phyloP scores from a whole-genome alignment of 805 yeast genomes.

The Schwanniomyces pseudopolymorphus region DNA sequence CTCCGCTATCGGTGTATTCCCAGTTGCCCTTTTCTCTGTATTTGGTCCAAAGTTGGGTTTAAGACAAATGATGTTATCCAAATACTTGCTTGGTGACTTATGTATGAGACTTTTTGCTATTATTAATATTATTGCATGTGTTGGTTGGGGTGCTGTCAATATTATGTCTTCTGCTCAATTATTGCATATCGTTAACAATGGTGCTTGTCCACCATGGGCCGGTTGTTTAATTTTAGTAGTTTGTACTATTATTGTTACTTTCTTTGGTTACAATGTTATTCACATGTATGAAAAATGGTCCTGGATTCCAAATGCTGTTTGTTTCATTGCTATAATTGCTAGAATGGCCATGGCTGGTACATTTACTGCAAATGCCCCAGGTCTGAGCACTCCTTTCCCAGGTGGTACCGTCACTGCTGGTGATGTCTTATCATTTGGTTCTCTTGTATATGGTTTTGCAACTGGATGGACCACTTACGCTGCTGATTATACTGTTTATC shows the following conservation, averaged over 20 bases:
- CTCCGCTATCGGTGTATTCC: constrained; percentile 65
- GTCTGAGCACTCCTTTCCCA: background rate
- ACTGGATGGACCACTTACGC: constrained; percentile 95
- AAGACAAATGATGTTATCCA: constrained; percentile 82
- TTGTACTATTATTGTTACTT: constrained; percentile 68
- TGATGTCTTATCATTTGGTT: constrained; percentile 74
- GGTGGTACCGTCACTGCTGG: constrained; percentile 74
- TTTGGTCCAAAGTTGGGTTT: constrained; percentile 85
- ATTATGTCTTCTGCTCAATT: constrained; percentile 87
- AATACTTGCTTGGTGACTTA: constrained; percentile 73
- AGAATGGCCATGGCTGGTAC: constrained; percentile 67
- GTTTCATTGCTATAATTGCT: constrained; percentile 76
- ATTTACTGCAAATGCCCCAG: constrained; percentile 42
- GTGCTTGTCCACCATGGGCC: constrained; percentile 81
- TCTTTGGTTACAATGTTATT: constrained; percentile 82
- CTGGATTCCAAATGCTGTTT: constrained; percentile 80
- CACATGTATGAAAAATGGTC: constrained; percentile 82
- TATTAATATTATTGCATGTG: constrained; percentile 79
- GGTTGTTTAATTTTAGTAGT: constrained; percentile 75
- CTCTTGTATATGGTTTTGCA: constrained; percentile 82
- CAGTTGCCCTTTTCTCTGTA: constrained; percentile 80
- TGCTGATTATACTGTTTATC: constrained; percentile 88
- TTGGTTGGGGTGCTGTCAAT: constrained; percentile 95
- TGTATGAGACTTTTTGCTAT: constrained; percentile 76
- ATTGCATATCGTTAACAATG: constrained; percentile 69